Evolutionary conservation across 805 yeast genomes (phyloP), one percentile per base, ranked within the genome.

Genomic region (Torulaspora franciscae): DNA sequence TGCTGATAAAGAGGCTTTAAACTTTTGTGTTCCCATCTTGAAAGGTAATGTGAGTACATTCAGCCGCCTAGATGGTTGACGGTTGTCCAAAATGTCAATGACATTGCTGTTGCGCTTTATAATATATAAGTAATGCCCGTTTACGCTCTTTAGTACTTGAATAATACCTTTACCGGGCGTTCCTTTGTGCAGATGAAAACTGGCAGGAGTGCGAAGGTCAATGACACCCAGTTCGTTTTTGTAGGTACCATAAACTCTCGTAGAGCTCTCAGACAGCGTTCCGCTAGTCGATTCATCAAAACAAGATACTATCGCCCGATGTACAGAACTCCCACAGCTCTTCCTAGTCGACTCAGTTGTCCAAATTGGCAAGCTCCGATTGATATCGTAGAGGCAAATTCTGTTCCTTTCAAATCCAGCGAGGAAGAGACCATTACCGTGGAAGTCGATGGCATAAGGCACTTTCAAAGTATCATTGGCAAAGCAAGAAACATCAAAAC

Each of bases 71-170:
- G 29, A 41, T 5, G 48, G 32, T 11, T 37, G 61, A 24, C 77
- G 46, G 3, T 53, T 30, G 45, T 72, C 77, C 9, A 69, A 43
- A 3, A 71, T 53, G 4, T 61, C 61, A 17, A 72, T 66, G 1
- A 13, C 33, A 17, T 51, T 42, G 7, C 62, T 46, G 27, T 61
- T 55, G 26, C 77, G 54, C 26, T 62, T 55, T 1, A 69, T 23
- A 1, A 59, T 58, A 43, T 61, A 72, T 4, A 69, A 14, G 40
- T 61, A 71, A 30, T 62, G 64, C 4, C 67, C 71, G 52, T 68
- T 71, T 1, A 52, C 54, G 15, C 72, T 65, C 23, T 52, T 61
- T 6, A 72, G 14, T 0, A 71, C 32, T 48, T 71, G 75, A 11
- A 54, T 59, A 13, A 59, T 54, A 3, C 68, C 76, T 51, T 46